phyloP scores from a whole-genome alignment of 371 early-diverging fungal species.

The Apophysomyces trapeziformis region DNA sequence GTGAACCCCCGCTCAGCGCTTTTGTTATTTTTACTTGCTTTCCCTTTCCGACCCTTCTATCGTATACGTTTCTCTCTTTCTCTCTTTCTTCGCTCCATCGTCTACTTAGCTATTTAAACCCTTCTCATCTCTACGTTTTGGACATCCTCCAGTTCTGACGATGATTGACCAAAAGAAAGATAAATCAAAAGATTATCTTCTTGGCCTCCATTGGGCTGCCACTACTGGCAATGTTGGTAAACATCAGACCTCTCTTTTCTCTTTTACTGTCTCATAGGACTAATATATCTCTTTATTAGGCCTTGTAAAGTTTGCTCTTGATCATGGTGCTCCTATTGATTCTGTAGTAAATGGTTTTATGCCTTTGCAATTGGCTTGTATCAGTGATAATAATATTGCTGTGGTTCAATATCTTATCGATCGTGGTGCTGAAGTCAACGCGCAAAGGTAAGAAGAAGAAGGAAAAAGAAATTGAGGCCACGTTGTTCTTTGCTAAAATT shows the following conservation, averaged over 20 bases:
- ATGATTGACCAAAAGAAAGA: constrained; percentile 37
- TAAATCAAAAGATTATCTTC: constrained; percentile 33
- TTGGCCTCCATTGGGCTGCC: constrained; percentile 68
- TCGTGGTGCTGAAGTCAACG: constrained; percentile 74
- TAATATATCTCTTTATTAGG: constrained; percentile 31
- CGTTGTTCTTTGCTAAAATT: constrained; percentile 12
- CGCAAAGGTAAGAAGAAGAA: constrained; percentile 48
- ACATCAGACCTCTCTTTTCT: constrained; percentile 2
- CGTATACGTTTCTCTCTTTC: background rate
- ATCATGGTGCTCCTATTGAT: constrained; percentile 73
- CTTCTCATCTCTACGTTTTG: background rate
- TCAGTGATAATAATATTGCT: constrained; percentile 64
- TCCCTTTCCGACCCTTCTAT: background rate
- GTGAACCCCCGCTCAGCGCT: constrained; percentile 7
- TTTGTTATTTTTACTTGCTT: constrained; percentile 10
- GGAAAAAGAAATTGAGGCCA: background rate
- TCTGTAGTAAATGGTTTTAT: constrained; percentile 70
- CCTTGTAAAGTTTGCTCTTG: constrained; percentile 73
- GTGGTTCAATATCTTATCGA: constrained; percentile 75
- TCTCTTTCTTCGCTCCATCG: constrained; percentile 9
- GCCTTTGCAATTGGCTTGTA: constrained; percentile 74
- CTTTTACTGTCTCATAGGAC: background rate
- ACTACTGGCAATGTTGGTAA: constrained; percentile 71
- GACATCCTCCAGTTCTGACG: constrained; percentile 6
- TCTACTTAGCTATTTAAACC: background rate